Evolutionary conservation across 1,284 basidiomycete species (phyloP).

Genomic region (Cystobasidium slooffiae): DNA sequence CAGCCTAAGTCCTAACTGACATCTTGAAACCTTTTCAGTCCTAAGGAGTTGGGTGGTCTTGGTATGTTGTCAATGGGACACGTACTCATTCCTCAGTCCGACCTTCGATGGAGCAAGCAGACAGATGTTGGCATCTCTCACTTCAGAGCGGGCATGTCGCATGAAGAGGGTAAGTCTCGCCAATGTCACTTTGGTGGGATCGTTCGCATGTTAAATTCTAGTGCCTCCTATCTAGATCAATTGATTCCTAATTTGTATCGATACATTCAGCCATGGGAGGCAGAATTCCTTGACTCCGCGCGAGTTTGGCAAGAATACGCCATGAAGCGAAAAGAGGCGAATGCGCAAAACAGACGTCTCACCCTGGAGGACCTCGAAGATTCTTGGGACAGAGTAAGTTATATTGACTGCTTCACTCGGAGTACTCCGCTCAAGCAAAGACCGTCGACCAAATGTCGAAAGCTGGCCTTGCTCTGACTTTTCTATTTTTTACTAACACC

Average conservation of each 20-base stretch:
- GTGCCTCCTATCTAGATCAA: conserved; percentile 58
- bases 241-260: conserved; percentile 97
- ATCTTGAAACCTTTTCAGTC: conserved; percentile 54
- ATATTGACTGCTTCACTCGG: too few species aligned
- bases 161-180: conserved; percentile 50
- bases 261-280: conserved; percentile 98
- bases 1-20: conserved; percentile 19
- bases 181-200: conserved; percentile 34
- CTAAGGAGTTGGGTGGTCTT: conserved; percentile 86
- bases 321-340: conserved; percentile 98
- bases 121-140: conserved; percentile 76
- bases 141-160: conserved; percentile 85
- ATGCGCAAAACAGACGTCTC: conserved; percentile 87
- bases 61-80: conserved; percentile 99
- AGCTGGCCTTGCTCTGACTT: too few species aligned
- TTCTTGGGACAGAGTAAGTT: conserved; percentile 66
- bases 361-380: conserved; percentile 56
- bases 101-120: conserved; percentile 96
- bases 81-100: conserved; percentile 95
- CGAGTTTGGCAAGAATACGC: conserved; percentile 99
- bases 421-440: too few species aligned
- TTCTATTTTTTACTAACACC: too few species aligned
- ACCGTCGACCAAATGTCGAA: too few species aligned
- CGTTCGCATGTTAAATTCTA: conserved; percentile 61
- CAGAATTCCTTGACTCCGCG: conserved; percentile 96